Evolutionary conservation across 306 rosid species (phyloP).

Genomic region (Ziziphus jujuba): DNA sequence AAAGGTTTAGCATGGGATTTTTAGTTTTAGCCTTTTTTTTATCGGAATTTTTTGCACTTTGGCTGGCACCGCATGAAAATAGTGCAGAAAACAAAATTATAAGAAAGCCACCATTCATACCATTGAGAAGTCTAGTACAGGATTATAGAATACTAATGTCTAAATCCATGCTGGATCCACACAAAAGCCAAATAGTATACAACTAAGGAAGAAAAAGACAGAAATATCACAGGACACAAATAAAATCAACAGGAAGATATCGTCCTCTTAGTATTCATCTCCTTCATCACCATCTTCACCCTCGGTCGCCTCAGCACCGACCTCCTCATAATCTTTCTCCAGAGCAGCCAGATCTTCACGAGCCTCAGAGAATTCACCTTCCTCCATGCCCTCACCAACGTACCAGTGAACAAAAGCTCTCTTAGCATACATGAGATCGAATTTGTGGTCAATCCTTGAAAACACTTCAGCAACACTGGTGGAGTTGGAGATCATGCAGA

Average conservation of each 20-base stretch:
- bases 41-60: no score
- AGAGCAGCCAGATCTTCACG: conserved; percentile 83
- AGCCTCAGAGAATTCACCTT: conserved; percentile 85
- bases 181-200: not conserved
- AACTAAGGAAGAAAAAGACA: not conserved
- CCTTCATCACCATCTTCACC: conserved; percentile 71
- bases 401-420: conserved; percentile 88
- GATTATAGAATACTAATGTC: not conserved
- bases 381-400: conserved; percentile 92
- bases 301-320: conserved; percentile 66
- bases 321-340: conserved; percentile 82
- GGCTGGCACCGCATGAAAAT: not conserved
- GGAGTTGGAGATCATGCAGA: conserved; percentile 85
- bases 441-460: conserved; percentile 79
- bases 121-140: conserved; percentile 19
- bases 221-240: not conserved
- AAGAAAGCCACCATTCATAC: conserved; percentile 20
- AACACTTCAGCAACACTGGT: conserved; percentile 83
- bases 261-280: conserved; percentile 46
- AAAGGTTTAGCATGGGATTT: no score
- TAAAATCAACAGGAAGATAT: not conserved
- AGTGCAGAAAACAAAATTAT: not conserved
- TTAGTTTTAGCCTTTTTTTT: no score
- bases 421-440: conserved; percentile 83
- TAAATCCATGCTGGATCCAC: not conserved